Evolutionary conservation across 2,329 filamentous ascomycete genomes (phyloP), one percentile per base, ranked within the genome.

Genomic region (Xylariales sp.): DNA sequence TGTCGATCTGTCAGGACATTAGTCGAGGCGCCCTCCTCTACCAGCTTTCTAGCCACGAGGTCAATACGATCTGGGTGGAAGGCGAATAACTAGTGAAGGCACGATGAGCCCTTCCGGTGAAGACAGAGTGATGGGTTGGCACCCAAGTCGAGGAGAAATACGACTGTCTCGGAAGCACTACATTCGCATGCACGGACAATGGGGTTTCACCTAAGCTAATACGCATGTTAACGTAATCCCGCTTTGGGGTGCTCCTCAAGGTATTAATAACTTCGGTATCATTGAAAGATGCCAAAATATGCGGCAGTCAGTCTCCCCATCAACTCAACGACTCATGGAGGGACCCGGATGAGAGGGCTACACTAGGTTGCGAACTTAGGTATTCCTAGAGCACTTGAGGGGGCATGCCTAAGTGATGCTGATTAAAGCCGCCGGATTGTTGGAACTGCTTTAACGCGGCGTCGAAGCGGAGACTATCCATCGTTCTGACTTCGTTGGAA

Each of bases 211-310:
- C 28, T 14, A 32, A 1, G 3, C 32, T 50, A 12, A 32, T 32
- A 3, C 48, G 28, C 48, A 50, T 50, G 28, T 32, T 32, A 7
- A 50, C 12, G 3, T 28, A 50, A 5, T 50, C 48, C 1, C 28
- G 23, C 12, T 9, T 32, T 12, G 32, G 32, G 48, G 16, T 50
- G 3, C 9, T 50, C 28, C 32, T 50, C 23, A 50, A 32, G 48
- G 28, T 14, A 30, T 50, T 32, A 32, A 50, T 50, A 9, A 28
- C 48, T 28, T 50, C 28, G 48, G 48, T 14, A 50, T 50, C 8
- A 32, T 50, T 50, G 48, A 50, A 50, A 16, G 48, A 50, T 16
- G 48, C 48, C 23, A 50, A 12, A 14, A 32, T 50, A 32, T 50
- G 48, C 28, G 48, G 48, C 28, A 50, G 28, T 4, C 48, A 1